Evolutionary conservation across 306 rosid genomes (phyloP).

Genomic region (Carpinus viminea): DNA sequence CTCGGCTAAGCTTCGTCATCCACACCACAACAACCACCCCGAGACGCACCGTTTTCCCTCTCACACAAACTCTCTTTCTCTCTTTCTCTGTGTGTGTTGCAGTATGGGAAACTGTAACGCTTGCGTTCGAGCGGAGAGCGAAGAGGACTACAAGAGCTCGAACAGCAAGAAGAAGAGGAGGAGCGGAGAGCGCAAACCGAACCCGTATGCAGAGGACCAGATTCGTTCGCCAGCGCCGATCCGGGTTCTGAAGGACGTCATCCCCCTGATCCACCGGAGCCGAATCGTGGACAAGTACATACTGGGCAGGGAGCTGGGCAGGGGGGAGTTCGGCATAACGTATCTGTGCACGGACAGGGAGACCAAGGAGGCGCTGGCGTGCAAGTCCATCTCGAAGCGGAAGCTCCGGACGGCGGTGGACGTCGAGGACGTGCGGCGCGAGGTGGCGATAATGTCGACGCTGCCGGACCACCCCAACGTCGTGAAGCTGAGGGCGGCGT

Average conservation of each 20-base stretch:
- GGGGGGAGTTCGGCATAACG: constrained; percentile 98
- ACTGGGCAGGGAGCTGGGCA: constrained; percentile 88
- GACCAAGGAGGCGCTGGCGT: constrained; percentile 77
- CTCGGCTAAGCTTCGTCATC: not conserved
- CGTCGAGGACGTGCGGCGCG: constrained; percentile 77
- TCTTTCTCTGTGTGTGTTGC: not conserved
- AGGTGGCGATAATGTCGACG: constrained; percentile 83
- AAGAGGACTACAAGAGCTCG: constrained; percentile 30
- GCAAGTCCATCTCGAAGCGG: constrained; percentile 92
- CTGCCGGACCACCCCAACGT: constrained; percentile 78
- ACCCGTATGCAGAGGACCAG: constrained; percentile 52
- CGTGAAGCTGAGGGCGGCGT: constrained; percentile 67
- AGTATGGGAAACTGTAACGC: constrained; percentile 86
- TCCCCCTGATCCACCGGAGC: constrained; percentile 62
- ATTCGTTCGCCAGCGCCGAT: constrained; percentile 64
- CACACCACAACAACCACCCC: constrained; percentile 1
- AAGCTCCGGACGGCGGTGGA: constrained; percentile 86
- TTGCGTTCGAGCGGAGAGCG: constrained; percentile 52
- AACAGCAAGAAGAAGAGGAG: constrained; percentile 38
- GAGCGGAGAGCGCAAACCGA: constrained; percentile 37
- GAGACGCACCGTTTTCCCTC: not conserved
- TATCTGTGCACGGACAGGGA: constrained; percentile 89
- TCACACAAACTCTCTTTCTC: not conserved
- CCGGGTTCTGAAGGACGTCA: constrained; percentile 82
- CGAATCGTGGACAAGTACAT: constrained; percentile 85